Evolutionary conservation across 371 early-diverging fungal species (phyloP).

Genomic region (Apophysomyces sp.): DNA sequence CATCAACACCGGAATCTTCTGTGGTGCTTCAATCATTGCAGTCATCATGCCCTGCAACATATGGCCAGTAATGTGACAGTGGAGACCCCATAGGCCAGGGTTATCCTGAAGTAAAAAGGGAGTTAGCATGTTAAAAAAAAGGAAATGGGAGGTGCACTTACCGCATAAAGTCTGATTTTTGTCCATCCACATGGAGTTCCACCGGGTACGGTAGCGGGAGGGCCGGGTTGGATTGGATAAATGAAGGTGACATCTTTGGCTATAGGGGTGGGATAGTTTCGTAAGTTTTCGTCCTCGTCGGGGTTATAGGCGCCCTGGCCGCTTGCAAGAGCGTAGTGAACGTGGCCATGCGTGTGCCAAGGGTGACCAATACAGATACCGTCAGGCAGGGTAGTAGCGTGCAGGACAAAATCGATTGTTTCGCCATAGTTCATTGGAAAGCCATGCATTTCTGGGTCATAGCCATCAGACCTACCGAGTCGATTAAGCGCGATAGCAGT

Average conservation of each 20-base stretch:
- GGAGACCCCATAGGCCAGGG: conserved; percentile 53
- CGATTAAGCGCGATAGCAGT: conserved; percentile 11
- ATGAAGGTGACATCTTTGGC: conserved; percentile 18
- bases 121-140: background rate
- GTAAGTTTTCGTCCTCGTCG: conserved; percentile 4
- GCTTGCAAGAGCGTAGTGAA: conserved; percentile 21
- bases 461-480: conserved; percentile 1
- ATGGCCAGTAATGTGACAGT: conserved; percentile 56
- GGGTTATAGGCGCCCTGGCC: conserved; percentile 20
- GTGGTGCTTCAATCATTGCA: conserved; percentile 36
- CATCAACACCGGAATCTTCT: conserved; percentile 14
- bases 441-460: conserved; percentile 5
- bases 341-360: conserved; percentile 31
- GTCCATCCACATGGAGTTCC: conserved; percentile 24
- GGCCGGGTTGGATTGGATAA: conserved; percentile 7
- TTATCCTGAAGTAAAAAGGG: conserved; percentile 27
- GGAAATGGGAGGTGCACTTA: conserved; percentile 4
- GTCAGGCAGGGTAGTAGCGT: background rate
- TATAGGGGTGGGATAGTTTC: conserved; percentile 9
- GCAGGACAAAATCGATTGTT: conserved; percentile 24
- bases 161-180: conserved; percentile 19
- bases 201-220: background rate
- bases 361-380: conserved; percentile 20
- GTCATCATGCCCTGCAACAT: conserved; percentile 53
- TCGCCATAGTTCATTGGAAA: conserved; percentile 11